Conservation (phyloP, 768 basidiomycete species). For the Scleroderma citrinum region DNA sequence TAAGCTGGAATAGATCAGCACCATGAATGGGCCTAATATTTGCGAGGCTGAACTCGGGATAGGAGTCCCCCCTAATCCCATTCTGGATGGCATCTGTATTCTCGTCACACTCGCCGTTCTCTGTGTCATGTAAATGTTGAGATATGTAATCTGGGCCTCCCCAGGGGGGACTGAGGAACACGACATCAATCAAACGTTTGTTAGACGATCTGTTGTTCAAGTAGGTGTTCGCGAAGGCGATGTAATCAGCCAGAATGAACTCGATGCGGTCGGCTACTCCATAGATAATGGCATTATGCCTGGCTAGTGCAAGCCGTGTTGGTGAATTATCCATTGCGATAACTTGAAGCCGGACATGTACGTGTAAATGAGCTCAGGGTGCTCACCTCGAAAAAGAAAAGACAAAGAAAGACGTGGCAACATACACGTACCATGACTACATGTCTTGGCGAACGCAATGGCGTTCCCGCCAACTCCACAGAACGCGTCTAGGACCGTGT, state of each 20-base stretch:
- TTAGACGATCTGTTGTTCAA: slow-evolving; percentile 1
- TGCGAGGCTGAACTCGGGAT: slow-evolving; percentile 62
- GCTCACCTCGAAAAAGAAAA: background rate
- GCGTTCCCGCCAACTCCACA: slow-evolving; percentile 98
- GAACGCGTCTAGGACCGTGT: slow-evolving; percentile 86
- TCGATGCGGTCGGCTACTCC: slow-evolving; percentile 95
- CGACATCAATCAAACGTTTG: slow-evolving; percentile 68
- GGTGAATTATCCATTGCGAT: slow-evolving; percentile 90
- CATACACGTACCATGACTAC: slow-evolving; percentile 71
- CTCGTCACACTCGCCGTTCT: background rate
- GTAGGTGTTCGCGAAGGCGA: slow-evolving; percentile 66
- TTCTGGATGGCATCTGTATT: background rate
- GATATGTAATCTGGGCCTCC: slow-evolving; percentile 75
- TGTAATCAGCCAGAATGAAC: slow-evolving; percentile 83
- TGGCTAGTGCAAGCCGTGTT: slow-evolving; percentile 79
- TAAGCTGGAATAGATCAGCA: slow-evolving; percentile 70
- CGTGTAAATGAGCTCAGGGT: too few species aligned
- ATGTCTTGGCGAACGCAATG: slow-evolving; percentile 94
- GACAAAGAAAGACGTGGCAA: background rate
- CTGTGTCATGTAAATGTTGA: slow-evolving; percentile 4
- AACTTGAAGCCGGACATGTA: slow-evolving; percentile 41
- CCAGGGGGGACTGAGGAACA: slow-evolving; percentile 95
- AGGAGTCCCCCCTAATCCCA: slow-evolving; percentile 14
- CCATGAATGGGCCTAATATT: slow-evolving; percentile 79
- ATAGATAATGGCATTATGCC: slow-evolving; percentile 90